Conservation (phyloP, 208 protist genomes). For the Trypanosomatidae sp. region DNA sequence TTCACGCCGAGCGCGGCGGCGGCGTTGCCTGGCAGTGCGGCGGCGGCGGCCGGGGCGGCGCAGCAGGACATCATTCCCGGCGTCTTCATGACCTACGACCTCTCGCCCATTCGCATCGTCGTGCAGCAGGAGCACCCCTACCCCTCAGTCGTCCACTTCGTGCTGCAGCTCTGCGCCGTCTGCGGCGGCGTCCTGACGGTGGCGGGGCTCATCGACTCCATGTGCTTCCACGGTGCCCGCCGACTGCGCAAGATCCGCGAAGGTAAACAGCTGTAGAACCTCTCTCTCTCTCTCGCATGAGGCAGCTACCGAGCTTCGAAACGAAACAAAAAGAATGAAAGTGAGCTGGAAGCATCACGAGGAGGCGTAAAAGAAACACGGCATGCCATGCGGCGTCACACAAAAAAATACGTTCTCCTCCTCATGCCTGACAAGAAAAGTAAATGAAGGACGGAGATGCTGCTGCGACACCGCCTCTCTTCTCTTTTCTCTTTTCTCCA, state of each 20-base stretch:
- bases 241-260: slow-evolving; percentile 41
- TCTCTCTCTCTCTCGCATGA: too few species aligned
- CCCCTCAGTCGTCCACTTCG: slow-evolving; percentile 53
- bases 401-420: too few species aligned
- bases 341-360: too few species aligned
- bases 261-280: slow-evolving; percentile 46
- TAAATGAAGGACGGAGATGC: too few species aligned
- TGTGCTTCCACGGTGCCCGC: slow-evolving; percentile 47
- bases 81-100: slow-evolving; percentile 90
- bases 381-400: too few species aligned
- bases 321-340: background rate
- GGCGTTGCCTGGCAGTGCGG: too few species aligned
- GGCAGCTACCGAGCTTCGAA: background rate
- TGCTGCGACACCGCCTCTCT: too few species aligned
- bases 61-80: slow-evolving; percentile 43
- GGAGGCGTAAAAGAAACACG: too few species aligned
- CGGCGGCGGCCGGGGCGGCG: background rate
- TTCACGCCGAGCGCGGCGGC: slow-evolving; percentile 38
- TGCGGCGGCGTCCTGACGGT: slow-evolving; percentile 70
- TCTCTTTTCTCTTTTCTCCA: too few species aligned
- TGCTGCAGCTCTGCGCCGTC: slow-evolving; percentile 71
- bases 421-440: too few species aligned
- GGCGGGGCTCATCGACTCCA: slow-evolving; percentile 49
- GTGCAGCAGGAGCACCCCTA: slow-evolving; percentile 49
- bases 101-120: slow-evolving; percentile 79